Conservation (phyloP, 441 rosid species). For the Sinapis alba region DNA sequence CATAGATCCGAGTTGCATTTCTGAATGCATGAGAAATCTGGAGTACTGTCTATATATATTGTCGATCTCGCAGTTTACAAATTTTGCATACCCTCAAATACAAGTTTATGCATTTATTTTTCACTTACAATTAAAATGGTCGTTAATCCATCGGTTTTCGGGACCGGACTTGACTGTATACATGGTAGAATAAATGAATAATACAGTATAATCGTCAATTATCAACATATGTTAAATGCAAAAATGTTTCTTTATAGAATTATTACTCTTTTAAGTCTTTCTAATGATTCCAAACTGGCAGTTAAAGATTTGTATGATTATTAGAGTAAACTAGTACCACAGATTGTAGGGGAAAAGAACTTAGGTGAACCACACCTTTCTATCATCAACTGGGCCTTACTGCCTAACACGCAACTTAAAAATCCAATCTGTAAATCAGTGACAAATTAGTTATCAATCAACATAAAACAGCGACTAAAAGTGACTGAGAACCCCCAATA, state of each 20-base stretch:
- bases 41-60: too few species aligned
- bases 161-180: too few species aligned
- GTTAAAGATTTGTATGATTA: background rate
- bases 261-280: background rate
- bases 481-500: background rate
- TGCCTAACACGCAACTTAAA: background rate
- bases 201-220: background rate
- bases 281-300: background rate
- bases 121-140: too few species aligned
- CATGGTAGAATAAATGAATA: too few species aligned
- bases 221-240: slow-evolving; percentile 3
- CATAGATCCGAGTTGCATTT: background rate
- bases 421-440: background rate
- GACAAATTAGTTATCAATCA: background rate
- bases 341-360: background rate
- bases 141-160: too few species aligned
- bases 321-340: background rate
- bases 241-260: background rate
- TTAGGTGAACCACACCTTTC: background rate
- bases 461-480: background rate
- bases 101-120: too few species aligned
- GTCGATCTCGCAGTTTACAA: too few species aligned
- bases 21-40: background rate
- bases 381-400: background rate
- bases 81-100: too few species aligned